These are phyloP conservation scores for Pseudogymnoascus sp. DNA, from an alignment of 2,329 filamentous ascomycete species.

Conservation along the genomic window DNA sequence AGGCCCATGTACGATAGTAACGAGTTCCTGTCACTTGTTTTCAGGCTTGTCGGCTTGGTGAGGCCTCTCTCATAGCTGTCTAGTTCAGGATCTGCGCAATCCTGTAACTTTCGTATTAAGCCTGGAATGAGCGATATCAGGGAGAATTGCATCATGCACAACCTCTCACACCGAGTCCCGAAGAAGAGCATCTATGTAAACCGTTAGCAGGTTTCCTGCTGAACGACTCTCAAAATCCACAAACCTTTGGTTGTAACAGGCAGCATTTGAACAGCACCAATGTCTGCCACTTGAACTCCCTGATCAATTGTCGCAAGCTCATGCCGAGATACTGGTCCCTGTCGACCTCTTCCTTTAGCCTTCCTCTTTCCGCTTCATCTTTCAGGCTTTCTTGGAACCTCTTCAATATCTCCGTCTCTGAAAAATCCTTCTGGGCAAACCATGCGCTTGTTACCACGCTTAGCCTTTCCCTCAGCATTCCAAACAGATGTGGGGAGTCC, in stretches of 20 bases:
- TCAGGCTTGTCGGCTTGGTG: constrained; percentile 73
- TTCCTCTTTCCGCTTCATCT: constrained; percentile 54
- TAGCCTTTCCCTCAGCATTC: constrained; percentile 81
- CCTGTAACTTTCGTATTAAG: constrained; percentile 82
- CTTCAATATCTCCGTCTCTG: constrained; percentile 81
- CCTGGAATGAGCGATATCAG: constrained; percentile 92
- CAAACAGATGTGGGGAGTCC: constrained; percentile 83
- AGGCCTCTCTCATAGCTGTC: constrained; percentile 73
- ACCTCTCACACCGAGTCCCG: constrained; percentile 85
- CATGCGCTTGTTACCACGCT: constrained; percentile 88
- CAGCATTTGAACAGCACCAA: constrained; percentile 90
- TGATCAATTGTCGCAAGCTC: constrained; percentile 84
- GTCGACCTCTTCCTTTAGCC: constrained; percentile 60
- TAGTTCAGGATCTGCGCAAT: constrained; percentile 90
- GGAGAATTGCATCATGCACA: constrained; percentile 99
- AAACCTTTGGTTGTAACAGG: constrained; percentile 87
- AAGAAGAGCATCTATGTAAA: constrained; percentile 86
- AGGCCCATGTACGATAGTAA: constrained; percentile 90
- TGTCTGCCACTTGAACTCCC: constrained; percentile 92
- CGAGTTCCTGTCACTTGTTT: constrained; percentile 85
- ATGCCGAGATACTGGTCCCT: constrained; percentile 82
- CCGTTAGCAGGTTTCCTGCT: constrained; percentile 15
- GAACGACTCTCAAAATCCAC: constrained; percentile 9
- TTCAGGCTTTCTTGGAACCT: constrained; percentile 86
- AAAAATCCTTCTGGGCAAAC: constrained; percentile 93